A percentile compares a stretch with the other conserved stretches of the same genome.
Evolutionary conservation across 2,329 filamentous ascomycete genomes (phyloP).

Genomic region (Torrubiella hemipterigena): DNA sequence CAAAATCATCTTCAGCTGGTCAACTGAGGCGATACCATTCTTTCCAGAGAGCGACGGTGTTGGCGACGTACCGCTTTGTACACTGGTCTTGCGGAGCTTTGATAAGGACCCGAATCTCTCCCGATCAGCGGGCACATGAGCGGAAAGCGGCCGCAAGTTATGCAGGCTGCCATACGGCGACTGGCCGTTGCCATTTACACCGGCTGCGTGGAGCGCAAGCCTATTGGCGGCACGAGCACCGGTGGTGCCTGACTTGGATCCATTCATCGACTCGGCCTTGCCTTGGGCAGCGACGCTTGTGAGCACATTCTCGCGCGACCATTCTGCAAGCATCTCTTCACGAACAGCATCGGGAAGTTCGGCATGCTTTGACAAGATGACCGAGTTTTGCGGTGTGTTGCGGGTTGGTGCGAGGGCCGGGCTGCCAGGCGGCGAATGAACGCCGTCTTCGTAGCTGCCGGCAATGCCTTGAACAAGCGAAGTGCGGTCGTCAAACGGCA

Average conservation of each 20-base stretch:
- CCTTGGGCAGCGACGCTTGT: constrained; percentile 55
- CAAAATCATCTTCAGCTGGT: constrained; percentile 51
- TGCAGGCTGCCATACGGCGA: constrained; percentile 33
- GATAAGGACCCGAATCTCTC: constrained; percentile 20
- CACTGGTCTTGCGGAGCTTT: constrained; percentile 41
- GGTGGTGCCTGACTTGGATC: constrained; percentile 56
- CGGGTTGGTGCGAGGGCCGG: constrained; percentile 59
- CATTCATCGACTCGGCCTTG: constrained; percentile 62
- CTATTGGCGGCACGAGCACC: constrained; percentile 36
- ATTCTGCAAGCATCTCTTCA: constrained; percentile 67
- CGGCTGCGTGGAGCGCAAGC: constrained; percentile 40
- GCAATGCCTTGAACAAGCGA: constrained; percentile 66
- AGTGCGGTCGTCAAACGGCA: constrained; percentile 63
- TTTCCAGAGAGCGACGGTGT: constrained; percentile 29
- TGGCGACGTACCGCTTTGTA: constrained; percentile 38
- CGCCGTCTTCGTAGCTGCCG: constrained; percentile 51
- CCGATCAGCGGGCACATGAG: constrained; percentile 22
- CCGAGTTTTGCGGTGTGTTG: constrained; percentile 47
- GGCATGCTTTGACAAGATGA: constrained; percentile 37
- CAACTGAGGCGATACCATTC: constrained; percentile 45
- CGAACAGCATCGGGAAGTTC: constrained; percentile 55
- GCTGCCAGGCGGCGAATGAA: constrained; percentile 54
- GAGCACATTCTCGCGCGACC: constrained; percentile 66
- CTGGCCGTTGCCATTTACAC: constrained; percentile 27
- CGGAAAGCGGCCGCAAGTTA: constrained; percentile 37